Base-by-base conservation (phyloP, 441 rosid species). In the Macaranga tanarius region DNA sequence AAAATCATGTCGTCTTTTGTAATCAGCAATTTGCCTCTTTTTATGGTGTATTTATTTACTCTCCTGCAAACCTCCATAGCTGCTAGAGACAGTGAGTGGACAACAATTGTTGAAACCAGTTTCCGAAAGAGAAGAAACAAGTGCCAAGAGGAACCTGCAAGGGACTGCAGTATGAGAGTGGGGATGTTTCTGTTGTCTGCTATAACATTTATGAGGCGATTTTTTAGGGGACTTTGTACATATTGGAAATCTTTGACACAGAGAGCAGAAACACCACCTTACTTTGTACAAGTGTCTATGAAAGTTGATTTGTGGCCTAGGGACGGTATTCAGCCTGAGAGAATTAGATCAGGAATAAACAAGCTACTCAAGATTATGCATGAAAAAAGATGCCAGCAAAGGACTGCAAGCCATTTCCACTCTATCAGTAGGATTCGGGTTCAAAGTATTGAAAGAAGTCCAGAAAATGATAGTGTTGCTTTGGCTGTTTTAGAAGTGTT, bases 201-300 rank as follows among this genome's bases (percentile, higher is more conserved):
- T 67, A 81, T 76, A 83, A 88, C 84, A 75, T 77, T 80, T 77
- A 75, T 77, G 13, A 82, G 74, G 81, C 73, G 78, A 83, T 66
- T 80, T 50, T 67, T 86, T 54, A 85, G 95, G 82, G 75, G 88
- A 75, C 79, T 89, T 77, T 79, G 62, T 76, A 83, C 90, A 82
- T 95, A 87, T 76, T 93, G 97, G 94, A 88, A 87, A 79, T 93
- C 98, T 62, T 75, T 93, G 81, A 91, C 90, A 70, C 92, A 77
- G 79, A 97, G 92, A 75, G 98, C 97, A 72, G 99, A 93, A 75
- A 85, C 98, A 78, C 98, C 99, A 79, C 99, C 99, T 70, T 90
- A 93, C 86, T 93, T 95, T 84, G 96, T 95, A 64, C 99, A 93
- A 85, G 79, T 95, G 84, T 88, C 97, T 55, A 89, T 95, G 97